Base-by-base conservation (phyloP, 495 filamentous ascomycete species). In the Aspergillus wentii region DNA sequence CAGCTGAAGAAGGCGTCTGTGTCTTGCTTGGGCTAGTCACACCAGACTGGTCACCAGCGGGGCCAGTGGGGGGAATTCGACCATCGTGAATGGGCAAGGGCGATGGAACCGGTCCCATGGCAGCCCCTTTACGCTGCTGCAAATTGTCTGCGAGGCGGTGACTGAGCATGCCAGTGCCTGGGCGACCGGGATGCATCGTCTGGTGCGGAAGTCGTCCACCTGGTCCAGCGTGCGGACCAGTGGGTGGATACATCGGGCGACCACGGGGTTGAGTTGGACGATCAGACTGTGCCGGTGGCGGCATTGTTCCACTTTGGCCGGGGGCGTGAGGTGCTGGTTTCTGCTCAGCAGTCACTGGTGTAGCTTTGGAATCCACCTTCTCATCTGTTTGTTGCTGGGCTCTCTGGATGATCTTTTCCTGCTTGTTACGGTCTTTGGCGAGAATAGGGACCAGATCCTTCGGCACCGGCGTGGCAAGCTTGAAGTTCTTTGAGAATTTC, bases 401-500 rank as follows among this genome's bases (percentile, higher is more conserved):
- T 52, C 88, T 91, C 55, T 88, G 82, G 43, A 95, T 81, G 45
- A 99, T 97, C 56, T 85, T 77, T 46, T 87, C 78, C 64, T 99
- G 92, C 66, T 96, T 97, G 30, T 66, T 70, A 15, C 85, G 86
- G 56, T 99, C 92, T 56, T 97, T 99, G 15, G 92, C 90, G 29
- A 99, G 81, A 44, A 99, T 99, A 2, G 86, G 80, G 16, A 99
- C 86, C 31, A 99, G 62, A 61, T 99, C 92, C 43, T 78, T 79
- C 5, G 92, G 92, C 7, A 99, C 88, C 8, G 88, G 88, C 1
- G 88, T 95, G 8, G 80, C 76, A 1, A 99, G 76, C 61, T 95
- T 96, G 71, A 99, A 99, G 59, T 73, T 92, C 51, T 83, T 69
- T 0, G 94, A 86, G 52, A 99, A 99, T 46, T 88, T 95, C 75